Evolutionary conservation across 176 grass and related monocot species (phyloP), one percentile per base, ranked within the genome.

Genomic region (Aechmea fasciata): DNA sequence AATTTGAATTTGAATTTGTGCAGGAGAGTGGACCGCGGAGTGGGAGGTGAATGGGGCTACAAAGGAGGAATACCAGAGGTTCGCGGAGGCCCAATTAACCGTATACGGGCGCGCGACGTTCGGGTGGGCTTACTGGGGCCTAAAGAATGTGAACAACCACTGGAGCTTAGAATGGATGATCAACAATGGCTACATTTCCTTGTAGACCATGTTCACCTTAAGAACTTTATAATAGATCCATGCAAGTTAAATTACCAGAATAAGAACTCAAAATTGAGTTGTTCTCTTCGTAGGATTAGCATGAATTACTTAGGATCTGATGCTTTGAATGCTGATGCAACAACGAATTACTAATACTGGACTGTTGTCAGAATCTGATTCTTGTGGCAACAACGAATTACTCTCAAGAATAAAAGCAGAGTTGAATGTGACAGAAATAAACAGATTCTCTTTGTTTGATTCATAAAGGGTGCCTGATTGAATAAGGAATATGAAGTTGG

Each of bases 111-210:
- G 13, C 14, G 83, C 86, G 0, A 82, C 81, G n/a, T 90, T 94
- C 54, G 90, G 90, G 64, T 94, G 86, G 90, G 48, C 86, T 0
- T 94, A 90, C 9, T 94, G 90, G 86, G 75, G 72, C 4, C 52
- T 86, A 33, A 87, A 90, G 68, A 80, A 87, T 52, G 72, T 82
- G 10, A 4, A 87, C 0, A 2, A 80, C 26, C 83, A 84, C 55
- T 90, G 90, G 90, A 94, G 73, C 29, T 73, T 87, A 67, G 48
- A 86, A 68, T 94, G 86, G 90, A 94, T 94, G 90, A 94, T 94
- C 12, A 50, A 63, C 3, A 89, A 94, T 18, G 86, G 83, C 26
- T 88, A 81, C 55, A 81, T 90, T 68, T 47, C 78, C 9, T 4
- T 81, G 11, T 61, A 61, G 55, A 9, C 3, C 13, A 8, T 61